These are phyloP conservation scores for Fremontodendron californicum DNA, from an alignment of 345 rosid genomes.

Conservation along the genomic window DNA sequence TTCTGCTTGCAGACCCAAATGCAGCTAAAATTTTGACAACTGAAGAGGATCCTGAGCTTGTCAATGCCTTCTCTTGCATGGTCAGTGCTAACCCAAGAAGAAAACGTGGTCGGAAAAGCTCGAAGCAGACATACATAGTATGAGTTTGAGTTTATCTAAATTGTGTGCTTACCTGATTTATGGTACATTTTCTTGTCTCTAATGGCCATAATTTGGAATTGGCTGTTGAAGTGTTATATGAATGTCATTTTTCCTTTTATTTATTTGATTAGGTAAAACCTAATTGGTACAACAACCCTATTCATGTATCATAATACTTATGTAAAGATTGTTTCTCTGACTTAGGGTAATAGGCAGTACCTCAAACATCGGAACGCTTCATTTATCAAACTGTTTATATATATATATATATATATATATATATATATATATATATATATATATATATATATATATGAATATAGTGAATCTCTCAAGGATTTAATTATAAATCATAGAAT, in stretches of 20 bases:
- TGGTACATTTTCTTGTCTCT: neutral
- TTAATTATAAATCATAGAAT: neutral
- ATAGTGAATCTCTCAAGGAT: neutral
- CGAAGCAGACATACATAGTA: slow-evolving; percentile 49
- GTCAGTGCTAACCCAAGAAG: slow-evolving; percentile 64
- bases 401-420: neutral
- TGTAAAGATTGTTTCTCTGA: slow-evolving; percentile 15
- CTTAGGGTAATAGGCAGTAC: slow-evolving; percentile 7
- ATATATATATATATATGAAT: neutral
- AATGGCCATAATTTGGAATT: neutral
- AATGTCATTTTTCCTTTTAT: neutral
- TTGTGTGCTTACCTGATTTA: neutral
- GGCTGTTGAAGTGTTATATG: neutral
- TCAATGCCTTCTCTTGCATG: slow-evolving; percentile 59
- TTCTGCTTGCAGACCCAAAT: slow-evolving; percentile 59
- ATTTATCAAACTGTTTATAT: neutral
- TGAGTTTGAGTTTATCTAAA: slow-evolving; percentile 17
- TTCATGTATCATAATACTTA: neutral
- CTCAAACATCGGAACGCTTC: neutral
- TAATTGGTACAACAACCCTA: neutral
- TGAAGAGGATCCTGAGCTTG: slow-evolving; percentile 77
- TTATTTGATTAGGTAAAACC: neutral
- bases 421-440: neutral
- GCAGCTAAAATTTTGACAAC: slow-evolving; percentile 51
- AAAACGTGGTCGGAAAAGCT: slow-evolving; percentile 46